phyloP scores from a whole-genome alignment of 768 basidiomycete genomes.

The Leccinum rimulosum region DNA sequence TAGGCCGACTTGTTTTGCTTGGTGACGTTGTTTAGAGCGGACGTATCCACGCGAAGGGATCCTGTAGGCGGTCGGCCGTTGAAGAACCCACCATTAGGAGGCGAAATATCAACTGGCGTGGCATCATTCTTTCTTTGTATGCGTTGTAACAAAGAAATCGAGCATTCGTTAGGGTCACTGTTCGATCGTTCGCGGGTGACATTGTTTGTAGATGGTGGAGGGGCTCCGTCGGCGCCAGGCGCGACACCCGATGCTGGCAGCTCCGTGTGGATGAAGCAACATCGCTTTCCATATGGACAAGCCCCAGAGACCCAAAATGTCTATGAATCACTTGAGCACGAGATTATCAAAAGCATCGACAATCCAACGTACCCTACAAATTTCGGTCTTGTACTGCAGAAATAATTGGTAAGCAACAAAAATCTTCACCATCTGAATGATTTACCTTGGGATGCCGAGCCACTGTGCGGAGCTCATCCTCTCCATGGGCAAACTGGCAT shows the following conservation, averaged over 20 bases:
- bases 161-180: slow-evolving; percentile 76
- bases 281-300: slow-evolving; percentile 88
- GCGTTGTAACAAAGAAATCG: slow-evolving; percentile 72
- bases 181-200: slow-evolving; percentile 68
- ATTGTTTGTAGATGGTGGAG: slow-evolving; percentile 50
- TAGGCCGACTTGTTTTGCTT: slow-evolving; percentile 86
- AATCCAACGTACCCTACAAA: slow-evolving; percentile 67
- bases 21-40: slow-evolving; percentile 54
- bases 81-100: slow-evolving; percentile 43
- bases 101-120: slow-evolving; percentile 56
- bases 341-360: not conserved
- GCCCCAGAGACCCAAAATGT: slow-evolving; percentile 95
- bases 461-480: slow-evolving; percentile 83
- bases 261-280: slow-evolving; percentile 93
- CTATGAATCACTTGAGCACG: slow-evolving; percentile 35
- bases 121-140: slow-evolving; percentile 65
- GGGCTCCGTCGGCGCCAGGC: slow-evolving; percentile 50
- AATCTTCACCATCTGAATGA: not conserved
- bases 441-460: slow-evolving; percentile 84
- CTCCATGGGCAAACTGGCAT: slow-evolving; percentile 93
- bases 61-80: slow-evolving; percentile 65
- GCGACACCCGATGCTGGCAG: slow-evolving; percentile 62
- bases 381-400: slow-evolving; percentile 86
- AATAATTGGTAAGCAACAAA: slow-evolving; percentile 15
- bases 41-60: slow-evolving; percentile 72